phyloP scores from a whole-genome alignment of 2,329 filamentous ascomycete species.

The Polytolypa hystricis region DNA sequence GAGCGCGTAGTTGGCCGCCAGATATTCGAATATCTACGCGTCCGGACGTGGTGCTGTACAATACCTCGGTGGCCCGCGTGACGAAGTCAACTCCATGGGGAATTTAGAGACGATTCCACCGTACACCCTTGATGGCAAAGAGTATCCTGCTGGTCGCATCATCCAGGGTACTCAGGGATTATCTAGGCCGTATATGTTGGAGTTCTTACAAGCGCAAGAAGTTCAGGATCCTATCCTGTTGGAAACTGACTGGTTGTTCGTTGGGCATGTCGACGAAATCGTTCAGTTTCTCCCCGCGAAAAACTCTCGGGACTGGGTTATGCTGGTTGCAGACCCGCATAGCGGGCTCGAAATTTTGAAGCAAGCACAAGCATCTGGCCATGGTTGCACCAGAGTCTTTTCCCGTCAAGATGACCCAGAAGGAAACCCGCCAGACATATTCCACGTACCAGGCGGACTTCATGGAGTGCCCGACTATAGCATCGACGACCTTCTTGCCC shows the following conservation, averaged over 20 bases:
- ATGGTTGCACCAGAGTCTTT: slow-evolving; percentile 13
- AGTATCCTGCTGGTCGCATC: slow-evolving; percentile 16
- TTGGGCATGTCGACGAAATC: slow-evolving; percentile 28
- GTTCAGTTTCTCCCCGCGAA: slow-evolving; percentile 23
- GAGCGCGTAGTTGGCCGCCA: slow-evolving; percentile 20
- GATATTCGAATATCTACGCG: slow-evolving; percentile 23
- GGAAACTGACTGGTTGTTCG: slow-evolving; percentile 22
- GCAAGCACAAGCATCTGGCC: slow-evolving; percentile 13
- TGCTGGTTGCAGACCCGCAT: slow-evolving; percentile 15
- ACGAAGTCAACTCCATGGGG: slow-evolving; percentile 19
- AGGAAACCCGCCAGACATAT: neutral
- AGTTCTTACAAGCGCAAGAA: slow-evolving; percentile 25
- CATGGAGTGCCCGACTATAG: slow-evolving; percentile 9
- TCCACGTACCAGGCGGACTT: slow-evolving; percentile 5
- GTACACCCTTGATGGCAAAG: slow-evolving; percentile 9
- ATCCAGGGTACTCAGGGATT: slow-evolving; percentile 14
- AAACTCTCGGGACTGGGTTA: slow-evolving; percentile 14
- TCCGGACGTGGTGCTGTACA: slow-evolving; percentile 25
- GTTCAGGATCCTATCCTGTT: slow-evolving; percentile 26
- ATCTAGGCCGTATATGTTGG: slow-evolving; percentile 14
- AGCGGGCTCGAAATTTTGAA: slow-evolving; percentile 17
- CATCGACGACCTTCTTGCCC: slow-evolving; percentile 6
- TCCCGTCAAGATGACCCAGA: slow-evolving; percentile 8
- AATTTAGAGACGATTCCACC: slow-evolving; percentile 33
- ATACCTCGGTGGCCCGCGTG: slow-evolving; percentile 10